Evolutionary conservation across 2,329 filamentous ascomycete genomes (phyloP).

Genomic region (Fusarium longipes): DNA sequence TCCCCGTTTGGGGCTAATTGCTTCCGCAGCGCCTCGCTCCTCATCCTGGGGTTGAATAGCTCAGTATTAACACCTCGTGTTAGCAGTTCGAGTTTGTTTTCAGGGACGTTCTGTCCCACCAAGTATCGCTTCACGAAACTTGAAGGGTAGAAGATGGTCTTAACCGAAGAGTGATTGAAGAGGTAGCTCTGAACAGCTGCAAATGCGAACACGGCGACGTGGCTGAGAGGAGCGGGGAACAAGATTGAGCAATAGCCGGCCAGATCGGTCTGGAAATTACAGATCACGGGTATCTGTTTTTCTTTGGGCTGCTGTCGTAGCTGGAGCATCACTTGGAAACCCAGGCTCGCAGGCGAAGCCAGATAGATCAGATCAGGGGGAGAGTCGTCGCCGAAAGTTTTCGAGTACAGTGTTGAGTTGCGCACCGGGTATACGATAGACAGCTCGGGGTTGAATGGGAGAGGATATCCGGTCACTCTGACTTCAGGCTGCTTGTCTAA

Average conservation of each 20-base stretch:
- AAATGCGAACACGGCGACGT: conserved; percentile 71
- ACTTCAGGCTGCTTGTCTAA: conserved; percentile 59
- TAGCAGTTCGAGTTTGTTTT: conserved; percentile 68
- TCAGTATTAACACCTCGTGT: conserved; percentile 73
- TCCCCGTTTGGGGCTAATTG: conserved; percentile 70
- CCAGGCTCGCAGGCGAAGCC: conserved; percentile 74
- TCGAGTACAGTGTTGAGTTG: conserved; percentile 68
- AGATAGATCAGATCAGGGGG: conserved; percentile 75
- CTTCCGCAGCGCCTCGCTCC: conserved; percentile 63
- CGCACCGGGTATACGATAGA: conserved; percentile 77
- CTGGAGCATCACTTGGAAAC: conserved; percentile 78
- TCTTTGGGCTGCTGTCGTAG: conserved; percentile 67
- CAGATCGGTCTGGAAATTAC: conserved; percentile 79
- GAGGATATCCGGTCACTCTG: conserved; percentile 71
- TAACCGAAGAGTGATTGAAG: conserved; percentile 70
- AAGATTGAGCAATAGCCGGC: conserved; percentile 76
- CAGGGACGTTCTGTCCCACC: conserved; percentile 64
- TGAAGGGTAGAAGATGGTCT: conserved; percentile 77
- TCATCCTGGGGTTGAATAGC: conserved; percentile 66
- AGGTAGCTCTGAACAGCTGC: conserved; percentile 73
- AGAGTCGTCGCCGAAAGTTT: conserved; percentile 64
- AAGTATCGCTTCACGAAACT: conserved; percentile 72
- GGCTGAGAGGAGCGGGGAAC: conserved; percentile 71
- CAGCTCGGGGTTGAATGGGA: conserved; percentile 78
- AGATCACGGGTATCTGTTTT: conserved; percentile 68